Evolutionary conservation across 202 grass and related monocot species (phyloP).

Genomic region (Hordeum pubiflorum): DNA sequence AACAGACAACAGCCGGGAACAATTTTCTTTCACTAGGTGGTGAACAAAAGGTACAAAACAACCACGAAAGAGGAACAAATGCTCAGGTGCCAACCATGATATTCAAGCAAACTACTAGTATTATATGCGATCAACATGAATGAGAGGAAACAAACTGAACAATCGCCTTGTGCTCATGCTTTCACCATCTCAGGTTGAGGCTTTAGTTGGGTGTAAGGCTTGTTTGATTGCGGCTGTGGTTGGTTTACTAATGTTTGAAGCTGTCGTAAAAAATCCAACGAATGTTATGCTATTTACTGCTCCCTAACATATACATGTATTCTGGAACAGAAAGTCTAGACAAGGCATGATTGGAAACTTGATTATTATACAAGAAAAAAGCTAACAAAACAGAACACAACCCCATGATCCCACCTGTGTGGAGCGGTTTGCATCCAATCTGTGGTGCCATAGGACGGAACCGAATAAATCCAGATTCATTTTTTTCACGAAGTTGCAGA

Average conservation of each 20-base stretch:
- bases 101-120: neutral
- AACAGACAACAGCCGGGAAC: neutral
- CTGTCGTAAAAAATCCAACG: neutral
- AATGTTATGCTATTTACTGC: neutral
- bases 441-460: neutral
- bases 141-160: neutral
- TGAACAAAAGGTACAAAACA: neutral
- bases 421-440: neutral
- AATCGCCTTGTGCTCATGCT: neutral
- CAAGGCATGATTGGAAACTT: neutral
- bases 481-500: neutral
- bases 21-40: neutral
- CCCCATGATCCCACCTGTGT: neutral
- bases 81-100: neutral
- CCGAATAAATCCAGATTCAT: neutral
- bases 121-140: neutral
- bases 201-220: neutral
- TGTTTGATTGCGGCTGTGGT: neutral
- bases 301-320: neutral
- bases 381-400: neutral
- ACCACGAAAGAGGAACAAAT: neutral
- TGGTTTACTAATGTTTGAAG: neutral
- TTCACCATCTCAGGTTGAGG: neutral
- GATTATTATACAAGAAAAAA: neutral
- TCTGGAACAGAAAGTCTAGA: neutral